Evolutionary conservation across 768 basidiomycete genomes (phyloP), one percentile per base, ranked within the genome.

Genomic region (Clavaria fumosa): DNA sequence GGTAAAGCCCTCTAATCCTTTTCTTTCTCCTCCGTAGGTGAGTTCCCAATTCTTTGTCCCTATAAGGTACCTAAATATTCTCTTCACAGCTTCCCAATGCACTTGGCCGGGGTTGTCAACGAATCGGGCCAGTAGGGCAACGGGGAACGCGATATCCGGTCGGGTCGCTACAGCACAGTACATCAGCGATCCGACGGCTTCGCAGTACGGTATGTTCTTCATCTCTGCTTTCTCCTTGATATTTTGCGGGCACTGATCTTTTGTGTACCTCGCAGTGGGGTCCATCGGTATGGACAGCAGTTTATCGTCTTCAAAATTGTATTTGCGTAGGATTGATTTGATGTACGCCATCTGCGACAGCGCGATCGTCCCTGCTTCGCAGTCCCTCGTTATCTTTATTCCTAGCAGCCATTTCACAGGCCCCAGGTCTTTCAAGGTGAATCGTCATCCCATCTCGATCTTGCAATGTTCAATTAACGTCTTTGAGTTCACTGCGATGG

Each of bases 41-140:
- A 55, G 35, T 12, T 35, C 34, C 3, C 45, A 23, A 12, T 40
- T 36, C 19, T 34, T 41, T 0, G 44, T 51, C 11, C 53, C 51
- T 26, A 49, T 50, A 5, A 72, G 45, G 44, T 69, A 70, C 3
- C 51, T 48, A 33, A 61, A 50, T 18, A 65, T 43, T 23, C 52
- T 52, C 36, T 59, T 59, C 3, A 58, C 56, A 4, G 60, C 63
- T 3, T 53, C 43, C 59, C 60, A 67, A 41, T 70, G 66, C 0
- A 31, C 38, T 0, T 17, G 11, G 2, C 50, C 47, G 1, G 58
- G 62, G 36, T 59, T 58, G 3, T 47, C 35, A 7, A 47, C 35
- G 50, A 58, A 66, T 2, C 49, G 53, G 0, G 54, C 47, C 4
- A 66, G 47, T 0, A 44, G 38, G 31, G 53, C 43, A 12, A 61